A percentile compares a stretch with the other conserved stretches of the same genome.
phyloP scores from a whole-genome alignment of 352 stramenopile genomes.

The Pilasporangium apinafurcum region DNA sequence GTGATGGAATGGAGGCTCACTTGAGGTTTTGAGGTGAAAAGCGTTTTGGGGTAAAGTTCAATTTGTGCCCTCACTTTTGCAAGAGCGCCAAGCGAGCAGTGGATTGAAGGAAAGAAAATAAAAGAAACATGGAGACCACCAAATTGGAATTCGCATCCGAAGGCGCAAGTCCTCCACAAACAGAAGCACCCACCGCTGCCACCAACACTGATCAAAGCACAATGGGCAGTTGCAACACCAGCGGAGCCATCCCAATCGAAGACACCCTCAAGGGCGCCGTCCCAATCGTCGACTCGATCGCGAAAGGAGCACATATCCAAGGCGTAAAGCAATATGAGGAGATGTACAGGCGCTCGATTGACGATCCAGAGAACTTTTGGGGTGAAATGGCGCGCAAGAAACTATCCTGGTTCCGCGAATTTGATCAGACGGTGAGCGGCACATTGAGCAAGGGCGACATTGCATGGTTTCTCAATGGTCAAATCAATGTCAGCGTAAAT shows the following conservation, averaged over 20 bases:
- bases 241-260: too few species aligned
- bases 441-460: slow-evolving; percentile 89
- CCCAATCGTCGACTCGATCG: slow-evolving; percentile 31
- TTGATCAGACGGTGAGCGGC: slow-evolving; percentile 84
- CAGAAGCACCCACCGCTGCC: neutral
- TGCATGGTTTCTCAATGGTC: slow-evolving; percentile 94
- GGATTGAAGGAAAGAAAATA: neutral
- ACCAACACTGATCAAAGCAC: neutral
- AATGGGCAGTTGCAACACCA: slow-evolving; percentile 5
- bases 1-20: too few species aligned
- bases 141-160: slow-evolving; percentile 8
- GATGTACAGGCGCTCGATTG: slow-evolving; percentile 85
- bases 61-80: too few species aligned
- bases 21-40: too few species aligned
- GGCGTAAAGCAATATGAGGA: slow-evolving; percentile 71
- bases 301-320: slow-evolving; percentile 60
- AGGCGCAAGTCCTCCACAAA: neutral
- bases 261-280: slow-evolving; percentile 3
- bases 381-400: slow-evolving; percentile 79
- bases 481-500: slow-evolving; percentile 93
- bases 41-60: too few species aligned
- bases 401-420: slow-evolving; percentile 93
- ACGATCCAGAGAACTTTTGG: slow-evolving; percentile 92
- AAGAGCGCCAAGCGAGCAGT: neutral
- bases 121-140: neutral